Evolutionary conservation across 805 yeast genomes (phyloP).

Genomic region (Myxozyma lipomycoides): DNA sequence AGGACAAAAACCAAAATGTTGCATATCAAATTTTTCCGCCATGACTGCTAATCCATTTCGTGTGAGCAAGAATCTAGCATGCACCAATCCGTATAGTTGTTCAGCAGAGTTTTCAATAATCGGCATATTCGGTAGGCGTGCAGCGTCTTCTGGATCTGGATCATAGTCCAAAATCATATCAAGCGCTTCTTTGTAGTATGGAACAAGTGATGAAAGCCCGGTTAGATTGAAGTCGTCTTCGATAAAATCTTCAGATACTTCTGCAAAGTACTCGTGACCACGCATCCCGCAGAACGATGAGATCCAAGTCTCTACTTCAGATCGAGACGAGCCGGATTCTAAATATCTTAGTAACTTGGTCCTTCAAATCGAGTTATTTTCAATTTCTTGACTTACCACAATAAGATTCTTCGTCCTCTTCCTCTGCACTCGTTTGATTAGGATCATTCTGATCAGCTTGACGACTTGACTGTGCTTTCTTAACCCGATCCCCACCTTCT

Average conservation of each 20-base stretch:
- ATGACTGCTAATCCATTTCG: conserved; percentile 79
- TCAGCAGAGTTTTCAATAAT: conserved; percentile 87
- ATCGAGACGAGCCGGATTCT: conserved; percentile 31
- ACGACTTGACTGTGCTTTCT: too few species aligned
- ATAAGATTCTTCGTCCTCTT: conserved; percentile 26
- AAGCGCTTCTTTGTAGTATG: conserved; percentile 85
- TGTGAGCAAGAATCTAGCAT: conserved; percentile 83
- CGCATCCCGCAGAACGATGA: conserved; percentile 70
- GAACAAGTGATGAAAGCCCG: conserved; percentile 78
- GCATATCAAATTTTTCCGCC: conserved; percentile 88
- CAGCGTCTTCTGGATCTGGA: conserved; percentile 45
- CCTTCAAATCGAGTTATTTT: conserved; percentile 31
- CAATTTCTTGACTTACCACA: conserved; percentile 11
- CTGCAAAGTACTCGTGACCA: conserved; percentile 88
- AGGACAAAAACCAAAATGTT: conserved; percentile 89
- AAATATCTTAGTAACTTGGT: conserved; percentile 2
- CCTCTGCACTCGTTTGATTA: conserved; percentile 10
- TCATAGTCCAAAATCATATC: conserved; percentile 88
- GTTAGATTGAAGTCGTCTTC: conserved; percentile 96
- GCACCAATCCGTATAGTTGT: conserved; percentile 86
- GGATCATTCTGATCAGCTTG: too few species aligned
- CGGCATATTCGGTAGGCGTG: conserved; percentile 64
- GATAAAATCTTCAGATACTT: conserved; percentile 85
- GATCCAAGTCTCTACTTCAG: conserved; percentile 74
- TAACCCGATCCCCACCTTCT: too few species aligned